Conservation (phyloP, 345 rosid species). For the Erucastrum elatum region DNA sequence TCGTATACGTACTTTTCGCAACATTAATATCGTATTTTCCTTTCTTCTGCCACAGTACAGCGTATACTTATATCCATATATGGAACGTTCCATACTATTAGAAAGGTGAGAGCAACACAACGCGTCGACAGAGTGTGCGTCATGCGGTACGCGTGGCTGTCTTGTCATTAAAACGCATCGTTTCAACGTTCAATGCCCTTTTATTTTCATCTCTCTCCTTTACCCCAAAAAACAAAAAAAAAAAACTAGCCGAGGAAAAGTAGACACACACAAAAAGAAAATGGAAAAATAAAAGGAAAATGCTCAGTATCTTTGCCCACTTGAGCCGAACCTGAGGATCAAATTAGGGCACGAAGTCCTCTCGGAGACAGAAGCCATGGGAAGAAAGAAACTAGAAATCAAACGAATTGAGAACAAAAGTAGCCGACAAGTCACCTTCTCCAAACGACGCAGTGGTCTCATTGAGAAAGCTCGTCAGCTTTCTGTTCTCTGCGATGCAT, state of each 20-base stretch:
- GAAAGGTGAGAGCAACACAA: not conserved
- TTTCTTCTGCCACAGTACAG: not conserved
- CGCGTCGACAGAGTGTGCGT: not conserved
- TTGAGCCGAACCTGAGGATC: constrained; percentile 21
- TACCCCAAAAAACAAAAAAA: not conserved
- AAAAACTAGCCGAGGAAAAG: not conserved
- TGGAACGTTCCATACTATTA: no score
- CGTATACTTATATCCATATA: no score
- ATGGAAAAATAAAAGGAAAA: not conserved
- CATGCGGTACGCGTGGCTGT: constrained; percentile 12
- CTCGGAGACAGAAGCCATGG: constrained; percentile 39
- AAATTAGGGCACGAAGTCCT: constrained; percentile 35
- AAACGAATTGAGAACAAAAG: constrained; percentile 41
- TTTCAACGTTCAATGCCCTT: not conserved
- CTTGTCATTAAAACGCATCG: not conserved
- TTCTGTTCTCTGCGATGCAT: no score
- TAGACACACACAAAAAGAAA: not conserved
- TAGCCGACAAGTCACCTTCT: no score
- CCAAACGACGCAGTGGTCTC: no score
- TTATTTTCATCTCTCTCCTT: constrained; percentile 14
- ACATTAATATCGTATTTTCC: not conserved
- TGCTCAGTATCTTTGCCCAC: constrained; percentile 29
- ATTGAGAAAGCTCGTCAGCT: no score
- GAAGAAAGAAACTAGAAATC: constrained; percentile 61
- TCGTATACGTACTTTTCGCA: not conserved